These are phyloP conservation scores for Fusarium chlamydosporum DNA, from an alignment of 2,329 filamentous ascomycete genomes.

Conservation along the genomic window DNA sequence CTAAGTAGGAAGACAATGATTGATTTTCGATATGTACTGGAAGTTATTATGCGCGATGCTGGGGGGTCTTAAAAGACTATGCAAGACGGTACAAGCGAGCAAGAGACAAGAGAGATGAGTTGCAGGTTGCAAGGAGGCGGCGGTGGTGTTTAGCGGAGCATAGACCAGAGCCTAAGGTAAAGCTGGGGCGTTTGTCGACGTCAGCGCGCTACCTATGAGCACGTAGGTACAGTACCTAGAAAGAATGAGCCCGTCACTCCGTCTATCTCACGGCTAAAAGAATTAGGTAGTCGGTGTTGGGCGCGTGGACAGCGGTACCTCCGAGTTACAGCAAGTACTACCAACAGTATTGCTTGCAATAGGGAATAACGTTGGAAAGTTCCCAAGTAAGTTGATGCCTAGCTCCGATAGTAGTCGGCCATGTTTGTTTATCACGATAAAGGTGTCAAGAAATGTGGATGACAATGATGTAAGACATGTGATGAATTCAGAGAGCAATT, in stretches of 20 bases:
- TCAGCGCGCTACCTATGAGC: constrained; percentile 58
- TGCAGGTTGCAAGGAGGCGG: constrained; percentile 49
- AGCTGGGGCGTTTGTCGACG: constrained; percentile 60
- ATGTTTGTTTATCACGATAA: constrained; percentile 20
- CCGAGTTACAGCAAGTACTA: background rate
- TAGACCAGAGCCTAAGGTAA: constrained; percentile 41
- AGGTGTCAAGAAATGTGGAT: constrained; percentile 2
- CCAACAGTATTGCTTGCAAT: constrained; percentile 3
- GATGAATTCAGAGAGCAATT: constrained; percentile 16
- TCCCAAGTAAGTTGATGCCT: constrained; percentile 32
- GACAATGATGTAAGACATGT: constrained; percentile 17
- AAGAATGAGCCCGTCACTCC: constrained; percentile 40
- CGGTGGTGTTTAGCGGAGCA: constrained; percentile 54
- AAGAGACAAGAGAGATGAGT: constrained; percentile 39
- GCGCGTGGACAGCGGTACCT: constrained; percentile 28
- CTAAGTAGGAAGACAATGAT: constrained; percentile 46
- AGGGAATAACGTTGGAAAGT: constrained; percentile 8
- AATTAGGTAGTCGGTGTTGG: constrained; percentile 18
- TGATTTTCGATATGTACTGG: constrained; percentile 19
- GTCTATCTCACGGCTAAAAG: constrained; percentile 45
- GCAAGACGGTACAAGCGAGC: constrained; percentile 42
- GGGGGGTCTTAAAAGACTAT: constrained; percentile 26
- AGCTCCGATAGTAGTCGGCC: constrained; percentile 40
- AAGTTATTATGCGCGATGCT: constrained; percentile 31
- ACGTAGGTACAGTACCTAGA: too few species aligned